Evolutionary conservation across 1,284 basidiomycete species (phyloP).

Genomic region (Caloboletus firmus): DNA sequence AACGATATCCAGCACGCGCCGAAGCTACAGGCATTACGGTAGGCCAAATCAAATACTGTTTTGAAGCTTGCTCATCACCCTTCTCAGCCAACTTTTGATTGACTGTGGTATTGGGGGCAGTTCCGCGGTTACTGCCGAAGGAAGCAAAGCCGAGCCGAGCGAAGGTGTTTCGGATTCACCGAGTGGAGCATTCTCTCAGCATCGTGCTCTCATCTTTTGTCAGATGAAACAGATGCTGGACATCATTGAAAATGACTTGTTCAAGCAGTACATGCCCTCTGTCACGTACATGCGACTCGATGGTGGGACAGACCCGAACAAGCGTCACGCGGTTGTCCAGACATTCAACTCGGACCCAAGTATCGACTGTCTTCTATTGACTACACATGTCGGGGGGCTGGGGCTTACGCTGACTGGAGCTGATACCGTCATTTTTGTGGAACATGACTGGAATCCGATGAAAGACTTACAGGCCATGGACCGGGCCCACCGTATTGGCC

Average conservation of each 20-base stretch:
- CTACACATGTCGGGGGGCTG: constrained; percentile 95
- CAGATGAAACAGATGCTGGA: constrained; percentile 99
- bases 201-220: constrained; percentile 98
- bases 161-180: constrained; percentile 56
- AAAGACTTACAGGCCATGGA: constrained; percentile 99
- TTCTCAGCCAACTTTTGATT: constrained; percentile 78
- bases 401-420: constrained; percentile 97
- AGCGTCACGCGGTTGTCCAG: constrained; percentile 94
- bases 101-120: constrained; percentile 91
- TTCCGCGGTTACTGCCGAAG: constrained; percentile 46
- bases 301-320: constrained; percentile 84
- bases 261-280: constrained; percentile 89
- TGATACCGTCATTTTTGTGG: constrained; percentile 99
- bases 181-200: constrained; percentile 77
- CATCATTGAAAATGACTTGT: constrained; percentile 93
- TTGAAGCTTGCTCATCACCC: constrained; percentile 4
- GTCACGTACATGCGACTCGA: constrained; percentile 99
- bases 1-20: constrained; percentile 90
- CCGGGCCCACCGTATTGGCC: constrained; percentile 95
- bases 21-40: constrained; percentile 90
- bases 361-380: constrained; percentile 95
- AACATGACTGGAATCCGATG: constrained; percentile 99
- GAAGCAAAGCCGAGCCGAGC: constrained; percentile 61
- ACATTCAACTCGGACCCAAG: constrained; percentile 98
- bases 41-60: constrained; percentile 28